Evolutionary conservation across 495 filamentous ascomycete species (phyloP).

Genomic region (Niebla homalea): DNA sequence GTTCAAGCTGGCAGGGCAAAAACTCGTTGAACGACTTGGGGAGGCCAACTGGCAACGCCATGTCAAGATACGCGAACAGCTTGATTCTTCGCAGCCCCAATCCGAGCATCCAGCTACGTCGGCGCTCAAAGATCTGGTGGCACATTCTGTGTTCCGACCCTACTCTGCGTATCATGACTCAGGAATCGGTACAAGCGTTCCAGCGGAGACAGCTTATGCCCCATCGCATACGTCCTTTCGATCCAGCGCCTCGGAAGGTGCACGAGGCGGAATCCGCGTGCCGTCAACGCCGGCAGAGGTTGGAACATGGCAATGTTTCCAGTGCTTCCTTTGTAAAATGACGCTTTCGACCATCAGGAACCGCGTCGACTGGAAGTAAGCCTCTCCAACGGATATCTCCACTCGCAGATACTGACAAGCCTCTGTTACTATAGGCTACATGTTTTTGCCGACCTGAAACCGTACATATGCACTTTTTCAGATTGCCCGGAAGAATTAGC

Average conservation of each 20-base stretch:
- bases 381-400: background rate
- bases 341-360: conserved; percentile 7
- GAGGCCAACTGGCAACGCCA: conserved; percentile 16
- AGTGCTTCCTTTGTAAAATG: conserved; percentile 6
- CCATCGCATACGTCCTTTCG: conserved; percentile 10
- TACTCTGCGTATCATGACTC: conserved; percentile 13
- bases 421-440: too few species aligned
- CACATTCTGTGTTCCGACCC: conserved; percentile 1
- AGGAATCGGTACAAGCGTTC: conserved; percentile 9
- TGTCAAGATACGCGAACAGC: background rate
- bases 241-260: conserved; percentile 3
- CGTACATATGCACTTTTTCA: too few species aligned
- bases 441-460: too few species aligned
- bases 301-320: conserved; percentile 6
- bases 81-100: background rate
- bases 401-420: too few species aligned
- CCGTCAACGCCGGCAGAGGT: conserved; percentile 10
- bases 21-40: conserved; percentile 11
- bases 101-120: background rate
- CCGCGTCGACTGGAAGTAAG: conserved; percentile 15
- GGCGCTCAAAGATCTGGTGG: background rate
- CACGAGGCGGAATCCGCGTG: background rate
- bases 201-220: conserved; percentile 6
- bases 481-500: too few species aligned
- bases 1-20: background rate